These are phyloP conservation scores for Chytriomyces confervae DNA, from an alignment of 192 early-diverging fungal genomes.

Conservation along the genomic window DNA sequence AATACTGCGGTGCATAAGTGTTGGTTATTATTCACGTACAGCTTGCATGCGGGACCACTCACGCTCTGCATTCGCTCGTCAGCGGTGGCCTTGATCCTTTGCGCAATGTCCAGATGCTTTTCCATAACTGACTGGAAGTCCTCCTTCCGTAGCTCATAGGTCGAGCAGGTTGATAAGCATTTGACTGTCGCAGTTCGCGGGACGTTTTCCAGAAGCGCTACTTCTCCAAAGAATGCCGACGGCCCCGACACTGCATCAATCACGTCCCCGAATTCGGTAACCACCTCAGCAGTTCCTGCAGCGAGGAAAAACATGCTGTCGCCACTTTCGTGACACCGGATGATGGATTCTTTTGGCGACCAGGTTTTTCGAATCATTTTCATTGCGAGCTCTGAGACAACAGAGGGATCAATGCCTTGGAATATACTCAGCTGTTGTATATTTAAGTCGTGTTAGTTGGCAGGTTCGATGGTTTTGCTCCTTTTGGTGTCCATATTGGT, in stretches of 20 bases:
- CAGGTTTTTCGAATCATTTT: constrained; percentile 47
- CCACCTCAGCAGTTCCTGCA: constrained; percentile 54
- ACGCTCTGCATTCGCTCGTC: constrained; percentile 49
- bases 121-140: constrained; percentile 45
- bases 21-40: not conserved
- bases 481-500: not conserved
- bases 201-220: constrained; percentile 58
- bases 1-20: constrained; percentile 25
- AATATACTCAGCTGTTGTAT: constrained; percentile 45
- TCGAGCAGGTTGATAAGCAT: constrained; percentile 45
- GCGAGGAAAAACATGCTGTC: constrained; percentile 64
- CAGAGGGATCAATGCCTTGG: constrained; percentile 35
- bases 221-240: constrained; percentile 63
- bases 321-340: constrained; percentile 42
- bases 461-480: not conserved
- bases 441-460: no score
- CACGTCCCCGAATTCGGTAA: constrained; percentile 49
- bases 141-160: constrained; percentile 45
- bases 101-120: constrained; percentile 44
- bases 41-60: not conserved
- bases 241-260: constrained; percentile 47
- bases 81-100: constrained; percentile 49
- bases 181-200: constrained; percentile 56
- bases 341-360: constrained; percentile 45
- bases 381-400: constrained; percentile 49